These are phyloP conservation scores for Penicillium brasilianum DNA, from an alignment of 2,329 filamentous ascomycete genomes.

Conservation along the genomic window DNA sequence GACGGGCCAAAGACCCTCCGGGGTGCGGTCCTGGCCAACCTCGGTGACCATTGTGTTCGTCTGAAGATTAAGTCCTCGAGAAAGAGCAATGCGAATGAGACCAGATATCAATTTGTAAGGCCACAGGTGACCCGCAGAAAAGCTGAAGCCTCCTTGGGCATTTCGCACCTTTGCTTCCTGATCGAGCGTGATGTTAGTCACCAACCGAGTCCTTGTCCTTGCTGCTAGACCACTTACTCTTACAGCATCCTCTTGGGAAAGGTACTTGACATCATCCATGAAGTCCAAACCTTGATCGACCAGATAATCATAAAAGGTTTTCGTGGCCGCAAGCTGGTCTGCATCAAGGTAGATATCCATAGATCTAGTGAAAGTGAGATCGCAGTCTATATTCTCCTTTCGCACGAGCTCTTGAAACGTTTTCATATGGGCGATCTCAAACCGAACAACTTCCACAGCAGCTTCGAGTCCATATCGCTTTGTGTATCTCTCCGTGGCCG, in stretches of 20 bases:
- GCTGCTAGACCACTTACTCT: slow-evolving; percentile 7
- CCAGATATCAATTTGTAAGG: slow-evolving; percentile 82
- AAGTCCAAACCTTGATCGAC: slow-evolving; percentile 32
- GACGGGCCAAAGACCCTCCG: slow-evolving; percentile 18
- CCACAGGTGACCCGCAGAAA: slow-evolving; percentile 42
- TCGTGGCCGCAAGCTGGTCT: slow-evolving; percentile 33
- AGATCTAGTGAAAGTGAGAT: slow-evolving; percentile 46
- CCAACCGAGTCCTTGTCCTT: too few species aligned
- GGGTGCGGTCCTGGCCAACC: slow-evolving; percentile 8
- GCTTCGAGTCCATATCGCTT: slow-evolving; percentile 41
- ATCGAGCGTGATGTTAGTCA: not conserved
- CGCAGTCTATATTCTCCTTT: slow-evolving; percentile 51
- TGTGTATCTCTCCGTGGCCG: slow-evolving; percentile 40
- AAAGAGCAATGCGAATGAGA: slow-evolving; percentile 22
- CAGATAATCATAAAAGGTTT: slow-evolving; percentile 35
- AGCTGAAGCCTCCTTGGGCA: slow-evolving; percentile 42
- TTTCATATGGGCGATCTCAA: slow-evolving; percentile 47
- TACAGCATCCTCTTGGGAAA: slow-evolving; percentile 27
- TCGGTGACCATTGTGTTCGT: slow-evolving; percentile 54
- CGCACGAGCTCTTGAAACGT: slow-evolving; percentile 47
- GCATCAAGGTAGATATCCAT: slow-evolving; percentile 48
- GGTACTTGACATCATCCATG: slow-evolving; percentile 36
- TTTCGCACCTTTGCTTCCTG: slow-evolving; percentile 40
- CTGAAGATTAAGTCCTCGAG: slow-evolving; percentile 54
- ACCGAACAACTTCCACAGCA: slow-evolving; percentile 45